Percentiles rank a stretch among this genome's conserved stretches.
Evolutionary conservation across 2,329 filamentous ascomycete species (phyloP).

Genomic region (Neodidymelliopsis sp.): DNA sequence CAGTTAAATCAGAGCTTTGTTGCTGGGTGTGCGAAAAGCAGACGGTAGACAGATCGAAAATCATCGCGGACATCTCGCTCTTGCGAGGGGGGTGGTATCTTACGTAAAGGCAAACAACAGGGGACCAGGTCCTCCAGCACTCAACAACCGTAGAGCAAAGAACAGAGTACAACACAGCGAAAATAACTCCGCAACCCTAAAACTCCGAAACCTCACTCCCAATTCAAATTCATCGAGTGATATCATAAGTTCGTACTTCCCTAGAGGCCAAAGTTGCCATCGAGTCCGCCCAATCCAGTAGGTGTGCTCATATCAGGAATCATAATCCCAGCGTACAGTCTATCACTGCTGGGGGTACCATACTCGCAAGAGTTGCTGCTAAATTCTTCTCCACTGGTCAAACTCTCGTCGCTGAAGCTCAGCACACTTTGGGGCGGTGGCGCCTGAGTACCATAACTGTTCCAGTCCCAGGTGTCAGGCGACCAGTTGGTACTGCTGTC

Average conservation of each 20-base stretch:
- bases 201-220: slow-evolving; percentile 4
- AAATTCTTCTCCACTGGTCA: slow-evolving; percentile 61
- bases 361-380: slow-evolving; percentile 39
- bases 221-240: background rate
- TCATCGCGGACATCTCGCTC: slow-evolving; percentile 22
- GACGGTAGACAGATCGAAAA: too few relatives aligned
- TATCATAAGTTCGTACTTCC: background rate
- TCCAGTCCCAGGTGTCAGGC: slow-evolving; percentile 47
- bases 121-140: background rate
- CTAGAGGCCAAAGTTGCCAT: slow-evolving; percentile 52
- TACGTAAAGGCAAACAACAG: slow-evolving; percentile 13
- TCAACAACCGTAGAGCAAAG: background rate
- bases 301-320: slow-evolving; percentile 45
- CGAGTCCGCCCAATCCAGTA: slow-evolving; percentile 46
- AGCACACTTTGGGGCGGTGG: slow-evolving; percentile 61
- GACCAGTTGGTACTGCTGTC: slow-evolving; percentile 45
- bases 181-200: background rate
- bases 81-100: slow-evolving; percentile 35
- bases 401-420: slow-evolving; percentile 67
- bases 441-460: slow-evolving; percentile 33
- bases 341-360: slow-evolving; percentile 41
- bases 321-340: slow-evolving; percentile 46
- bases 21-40: too few relatives aligned
- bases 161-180: too few relatives aligned
- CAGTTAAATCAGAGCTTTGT: background rate